Evolutionary conservation across 495 filamentous ascomycete species (phyloP).

Genomic region (Xylaria longipes): DNA sequence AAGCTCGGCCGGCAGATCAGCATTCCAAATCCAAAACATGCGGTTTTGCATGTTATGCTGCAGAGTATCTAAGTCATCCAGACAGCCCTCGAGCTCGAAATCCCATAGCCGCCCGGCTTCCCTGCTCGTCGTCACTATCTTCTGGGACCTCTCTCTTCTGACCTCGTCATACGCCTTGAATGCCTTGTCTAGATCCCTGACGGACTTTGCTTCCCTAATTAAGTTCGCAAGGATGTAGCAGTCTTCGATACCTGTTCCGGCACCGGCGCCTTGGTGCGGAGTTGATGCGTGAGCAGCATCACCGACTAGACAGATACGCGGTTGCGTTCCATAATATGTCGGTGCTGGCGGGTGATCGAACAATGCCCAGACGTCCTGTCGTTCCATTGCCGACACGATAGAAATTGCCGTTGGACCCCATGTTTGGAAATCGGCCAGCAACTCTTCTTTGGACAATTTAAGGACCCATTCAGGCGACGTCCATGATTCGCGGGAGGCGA

Average conservation of each 20-base stretch:
- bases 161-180: conserved; percentile 68
- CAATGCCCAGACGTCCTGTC: conserved; percentile 62
- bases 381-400: conserved; percentile 37
- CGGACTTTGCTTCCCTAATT: conserved; percentile 52
- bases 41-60: conserved; percentile 35
- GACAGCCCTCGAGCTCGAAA: conserved; percentile 41
- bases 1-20: conserved; percentile 38
- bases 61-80: conserved; percentile 41
- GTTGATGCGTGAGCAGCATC: conserved; percentile 75
- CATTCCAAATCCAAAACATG: conserved; percentile 46
- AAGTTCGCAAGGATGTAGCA: conserved; percentile 65
- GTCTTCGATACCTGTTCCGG: conserved; percentile 74
- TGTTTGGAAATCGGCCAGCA: conserved; percentile 58
- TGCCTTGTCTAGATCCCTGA: conserved; percentile 52
- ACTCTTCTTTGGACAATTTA: conserved; percentile 60
- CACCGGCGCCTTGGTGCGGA: conserved; percentile 73
- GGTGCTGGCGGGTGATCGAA: conserved; percentile 66
- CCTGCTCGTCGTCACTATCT: conserved; percentile 50
- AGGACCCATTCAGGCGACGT: conserved; percentile 63
- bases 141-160: conserved; percentile 56
- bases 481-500: conserved; percentile 44
- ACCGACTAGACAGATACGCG: conserved; percentile 63
- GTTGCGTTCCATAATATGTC: conserved; percentile 53
- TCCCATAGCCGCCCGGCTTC: conserved; percentile 48
- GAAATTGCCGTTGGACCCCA: conserved; percentile 58